Evolutionary conservation across 2,329 filamentous ascomycete genomes (phyloP).

Genomic region (Aspergillus alliaceus): DNA sequence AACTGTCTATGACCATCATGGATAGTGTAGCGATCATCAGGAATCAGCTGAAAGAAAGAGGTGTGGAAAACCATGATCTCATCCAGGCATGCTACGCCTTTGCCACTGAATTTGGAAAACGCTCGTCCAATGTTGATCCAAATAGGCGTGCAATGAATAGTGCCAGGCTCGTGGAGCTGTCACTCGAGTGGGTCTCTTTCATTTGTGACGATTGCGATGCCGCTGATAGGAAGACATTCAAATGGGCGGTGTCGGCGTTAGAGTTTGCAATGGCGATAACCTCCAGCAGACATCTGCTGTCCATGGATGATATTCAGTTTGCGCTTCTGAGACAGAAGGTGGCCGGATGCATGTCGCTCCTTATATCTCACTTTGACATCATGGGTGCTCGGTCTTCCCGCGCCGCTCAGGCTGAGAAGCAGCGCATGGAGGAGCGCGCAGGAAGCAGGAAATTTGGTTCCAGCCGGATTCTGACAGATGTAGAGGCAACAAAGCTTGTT

Average conservation of each 20-base stretch:
- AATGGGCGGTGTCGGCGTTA: slow-evolving; percentile 92
- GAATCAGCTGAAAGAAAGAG: slow-evolving; percentile 68
- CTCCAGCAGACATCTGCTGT: slow-evolving; percentile 86
- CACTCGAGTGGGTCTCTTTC: slow-evolving; percentile 95
- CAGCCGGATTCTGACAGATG: slow-evolving; percentile 72
- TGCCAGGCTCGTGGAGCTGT: slow-evolving; percentile 86
- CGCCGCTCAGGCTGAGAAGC: slow-evolving; percentile 90
- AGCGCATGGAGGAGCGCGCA: slow-evolving; percentile 76
- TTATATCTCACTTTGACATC: slow-evolving; percentile 98
- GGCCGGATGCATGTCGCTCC: slow-evolving; percentile 91
- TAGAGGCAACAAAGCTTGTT: slow-evolving; percentile 76
- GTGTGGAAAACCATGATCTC: slow-evolving; percentile 86
- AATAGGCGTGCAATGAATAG: slow-evolving; percentile 97
- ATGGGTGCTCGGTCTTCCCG: slow-evolving; percentile 94
- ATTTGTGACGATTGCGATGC: slow-evolving; percentile 96
- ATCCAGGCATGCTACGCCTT: slow-evolving; percentile 98
- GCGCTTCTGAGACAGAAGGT: slow-evolving; percentile 80
- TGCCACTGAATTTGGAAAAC: slow-evolving; percentile 96
- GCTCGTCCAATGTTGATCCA: slow-evolving; percentile 90
- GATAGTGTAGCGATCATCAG: slow-evolving; percentile 94
- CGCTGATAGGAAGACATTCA: slow-evolving; percentile 91
- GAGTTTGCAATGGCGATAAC: slow-evolving; percentile 99
- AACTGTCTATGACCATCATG: slow-evolving; percentile 97
- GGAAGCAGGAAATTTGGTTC: slow-evolving; percentile 78
- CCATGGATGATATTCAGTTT: slow-evolving; percentile 85